Evolutionary conservation across 371 early-diverging fungal species (phyloP).

Genomic region (Mortierella sp.): DNA sequence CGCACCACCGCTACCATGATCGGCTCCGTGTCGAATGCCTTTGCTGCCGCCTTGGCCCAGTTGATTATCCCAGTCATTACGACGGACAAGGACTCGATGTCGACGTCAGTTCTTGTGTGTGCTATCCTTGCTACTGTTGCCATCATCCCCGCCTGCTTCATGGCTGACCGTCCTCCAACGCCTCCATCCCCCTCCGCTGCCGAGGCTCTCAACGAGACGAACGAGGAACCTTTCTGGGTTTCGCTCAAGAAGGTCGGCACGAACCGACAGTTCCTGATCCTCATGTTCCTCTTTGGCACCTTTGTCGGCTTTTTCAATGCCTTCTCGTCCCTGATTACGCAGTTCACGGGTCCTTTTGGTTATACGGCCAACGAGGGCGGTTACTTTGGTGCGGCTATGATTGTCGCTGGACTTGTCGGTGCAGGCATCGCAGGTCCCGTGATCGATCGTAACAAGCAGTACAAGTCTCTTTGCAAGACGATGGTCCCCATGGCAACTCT

Average conservation of each 20-base stretch:
- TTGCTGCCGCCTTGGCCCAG: constrained; percentile 67
- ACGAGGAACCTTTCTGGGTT: constrained; percentile 56
- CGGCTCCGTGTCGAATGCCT: constrained; percentile 54
- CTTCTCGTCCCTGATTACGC: constrained; percentile 68
- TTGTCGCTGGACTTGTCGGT: constrained; percentile 65
- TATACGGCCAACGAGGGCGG: constrained; percentile 69
- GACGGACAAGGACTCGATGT: constrained; percentile 51
- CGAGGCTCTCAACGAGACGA: constrained; percentile 34
- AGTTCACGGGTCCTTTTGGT: constrained; percentile 72
- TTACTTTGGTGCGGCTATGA: constrained; percentile 64
- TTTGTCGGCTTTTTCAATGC: constrained; percentile 74
- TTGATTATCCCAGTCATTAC: constrained; percentile 64
- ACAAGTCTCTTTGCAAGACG: constrained; percentile 56
- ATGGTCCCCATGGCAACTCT: constrained; percentile 61
- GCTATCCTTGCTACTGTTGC: constrained; percentile 58
- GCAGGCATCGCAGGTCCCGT: constrained; percentile 64
- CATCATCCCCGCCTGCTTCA: constrained; percentile 59
- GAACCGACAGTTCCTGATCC: constrained; percentile 64
- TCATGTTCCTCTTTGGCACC: constrained; percentile 64
- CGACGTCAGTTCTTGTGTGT: constrained; percentile 58
- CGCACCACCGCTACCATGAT: constrained; percentile 73
- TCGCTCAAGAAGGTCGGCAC: constrained; percentile 59
- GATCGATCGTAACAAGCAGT: constrained; percentile 62
- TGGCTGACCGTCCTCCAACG: constrained; percentile 59
- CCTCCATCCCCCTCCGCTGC: constrained; percentile 59